Evolutionary conservation across 352 stramenopile species (phyloP), one percentile per base, ranked within the genome.

Genomic region (Globisporangium parvum): DNA sequence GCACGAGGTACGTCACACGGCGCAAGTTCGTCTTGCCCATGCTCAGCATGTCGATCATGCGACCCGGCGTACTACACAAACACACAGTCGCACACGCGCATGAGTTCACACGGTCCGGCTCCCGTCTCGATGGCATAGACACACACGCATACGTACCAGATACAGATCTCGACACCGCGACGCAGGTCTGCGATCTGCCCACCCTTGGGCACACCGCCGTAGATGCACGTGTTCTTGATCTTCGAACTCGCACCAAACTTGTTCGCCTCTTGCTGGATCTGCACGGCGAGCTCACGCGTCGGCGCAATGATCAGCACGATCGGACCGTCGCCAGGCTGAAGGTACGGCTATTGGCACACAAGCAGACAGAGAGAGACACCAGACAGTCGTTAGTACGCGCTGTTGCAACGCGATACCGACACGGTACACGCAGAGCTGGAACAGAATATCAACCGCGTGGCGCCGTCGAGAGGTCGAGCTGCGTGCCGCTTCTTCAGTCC

Each of bases 221-320:
- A 99, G 17, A 99, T 91, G 62, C 97, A 98, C 45, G 96, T 99
- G 71, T 98, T 99, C 68, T 99, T 99, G 70, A 99, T 98, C 66
- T 98, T 97, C 14, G 88, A 98, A 35, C 86, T 98, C 2, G 73
- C 68, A 37, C 96, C 96, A 69, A 99, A 99, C 69, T 99, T 99
- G 80, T 99, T 96, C 60, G 93, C 98, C 70, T 99, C 96, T 59
- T 98, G 84, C 65, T 99, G 97, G 72, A 99, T 99, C 79, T 99
- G 97, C 35, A 98, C 83, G 20, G 97, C 97, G 39, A 99, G 88
- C 73, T 99, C 97, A 63, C 97, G 92, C 28, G 97, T 99, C 21
- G 97, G 97, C 14, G 97, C 97, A 50, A 99, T 89, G 6, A 99
- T 91, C 37, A 99, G 77, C 11, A 98, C 93, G 69, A 99, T 99